Conservation (phyloP, 192 early-diverging fungal species). For the Podila epigama region DNA sequence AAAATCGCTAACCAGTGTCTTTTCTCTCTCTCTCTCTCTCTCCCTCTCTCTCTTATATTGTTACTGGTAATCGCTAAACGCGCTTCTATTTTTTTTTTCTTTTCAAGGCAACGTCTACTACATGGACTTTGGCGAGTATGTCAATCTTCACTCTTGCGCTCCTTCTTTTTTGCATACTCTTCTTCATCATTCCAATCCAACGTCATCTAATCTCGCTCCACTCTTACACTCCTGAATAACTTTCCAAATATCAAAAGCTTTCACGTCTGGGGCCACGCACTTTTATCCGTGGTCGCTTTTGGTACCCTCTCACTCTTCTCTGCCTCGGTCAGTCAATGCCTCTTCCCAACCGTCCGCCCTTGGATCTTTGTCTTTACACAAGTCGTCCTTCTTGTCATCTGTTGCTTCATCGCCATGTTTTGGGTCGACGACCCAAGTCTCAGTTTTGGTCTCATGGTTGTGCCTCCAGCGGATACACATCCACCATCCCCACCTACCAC, state of each 20-base stretch:
- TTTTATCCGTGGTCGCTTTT: constrained; percentile 33
- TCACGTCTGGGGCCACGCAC: constrained; percentile 45
- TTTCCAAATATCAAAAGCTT: constrained; percentile 5
- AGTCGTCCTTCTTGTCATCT: constrained; percentile 38
- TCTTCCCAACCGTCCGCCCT: constrained; percentile 28
- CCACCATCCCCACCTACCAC: constrained; percentile 3
- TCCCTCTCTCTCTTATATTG: not conserved
- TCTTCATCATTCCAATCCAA: not conserved
- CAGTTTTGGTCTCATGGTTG: constrained; percentile 39
- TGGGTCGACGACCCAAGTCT: constrained; percentile 42
- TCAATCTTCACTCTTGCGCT: not conserved
- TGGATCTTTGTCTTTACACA: constrained; percentile 44
- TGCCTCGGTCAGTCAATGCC: constrained; percentile 31
- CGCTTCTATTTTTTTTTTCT: not conserved
- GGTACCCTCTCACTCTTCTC: constrained; percentile 44
- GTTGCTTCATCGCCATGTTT: constrained; percentile 48
- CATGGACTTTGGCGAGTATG: constrained; percentile 48
- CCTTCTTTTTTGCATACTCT: not conserved
- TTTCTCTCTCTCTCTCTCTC: not conserved
- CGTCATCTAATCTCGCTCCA: not conserved
- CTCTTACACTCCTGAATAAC: not conserved
- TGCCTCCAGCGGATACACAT: constrained; percentile 1
- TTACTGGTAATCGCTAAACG: too few relatives aligned
- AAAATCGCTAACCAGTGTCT: too few relatives aligned
- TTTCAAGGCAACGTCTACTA: constrained; percentile 34